Percentiles rank a stretch among this genome's conserved stretches.
These are phyloP conservation scores for Urochloa ruziziensis DNA, from an alignment of 176 grass and related monocot genomes.

Conservation along the genomic window DNA sequence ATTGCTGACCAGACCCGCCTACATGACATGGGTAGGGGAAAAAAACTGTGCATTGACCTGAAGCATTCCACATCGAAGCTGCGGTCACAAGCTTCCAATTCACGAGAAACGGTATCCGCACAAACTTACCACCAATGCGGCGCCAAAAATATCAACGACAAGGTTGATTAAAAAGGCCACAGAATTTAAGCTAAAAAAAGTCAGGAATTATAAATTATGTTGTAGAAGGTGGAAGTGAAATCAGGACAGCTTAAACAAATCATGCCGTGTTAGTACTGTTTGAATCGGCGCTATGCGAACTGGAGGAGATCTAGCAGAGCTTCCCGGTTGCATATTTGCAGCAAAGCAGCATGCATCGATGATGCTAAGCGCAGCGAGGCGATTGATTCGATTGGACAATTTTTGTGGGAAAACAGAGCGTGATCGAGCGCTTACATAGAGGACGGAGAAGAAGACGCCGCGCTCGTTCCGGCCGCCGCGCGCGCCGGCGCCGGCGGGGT, in stretches of 20 bases:
- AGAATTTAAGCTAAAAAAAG: constrained; percentile 6
- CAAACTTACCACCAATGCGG: background rate
- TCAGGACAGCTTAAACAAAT: background rate
- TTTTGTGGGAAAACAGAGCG: too few relatives aligned
- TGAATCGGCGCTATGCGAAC: background rate
- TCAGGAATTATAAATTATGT: background rate
- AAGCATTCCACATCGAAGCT: constrained; percentile 13
- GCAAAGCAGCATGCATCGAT: background rate
- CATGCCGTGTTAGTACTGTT: background rate
- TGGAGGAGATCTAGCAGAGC: background rate
- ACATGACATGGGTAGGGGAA: background rate
- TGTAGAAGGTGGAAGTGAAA: background rate
- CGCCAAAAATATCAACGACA: constrained; percentile 14
- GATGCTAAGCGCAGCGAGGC: background rate
- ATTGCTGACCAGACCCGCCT: constrained; percentile 22
- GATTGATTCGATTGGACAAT: constrained; percentile 1
- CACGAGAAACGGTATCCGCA: constrained; percentile 16
- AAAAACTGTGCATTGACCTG: constrained; percentile 40
- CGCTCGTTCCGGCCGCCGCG: constrained; percentile 5
- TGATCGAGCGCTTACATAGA: constrained; percentile 68
- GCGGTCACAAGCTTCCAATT: constrained; percentile 17
- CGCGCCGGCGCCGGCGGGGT: background rate
- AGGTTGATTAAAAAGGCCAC: background rate
- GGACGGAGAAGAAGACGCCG: constrained; percentile 63
- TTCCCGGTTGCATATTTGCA: background rate